Percentiles rank a stretch among this genome's conserved stretches.
These are phyloP conservation scores for Ambrosiella xylebori DNA, from an alignment of 2,329 filamentous ascomycete species.

Conservation along the genomic window DNA sequence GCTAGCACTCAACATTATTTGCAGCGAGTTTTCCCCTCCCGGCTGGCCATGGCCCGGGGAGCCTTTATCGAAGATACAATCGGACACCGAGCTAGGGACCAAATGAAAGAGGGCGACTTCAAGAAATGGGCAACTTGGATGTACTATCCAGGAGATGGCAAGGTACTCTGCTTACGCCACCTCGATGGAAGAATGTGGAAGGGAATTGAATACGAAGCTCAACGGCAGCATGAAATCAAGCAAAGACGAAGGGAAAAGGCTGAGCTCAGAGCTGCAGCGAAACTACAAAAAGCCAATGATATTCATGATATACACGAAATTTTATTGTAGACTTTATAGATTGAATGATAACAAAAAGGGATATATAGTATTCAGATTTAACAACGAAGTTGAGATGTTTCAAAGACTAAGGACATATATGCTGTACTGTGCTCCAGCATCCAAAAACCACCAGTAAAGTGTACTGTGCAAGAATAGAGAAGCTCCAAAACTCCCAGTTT, in stretches of 20 bases:
- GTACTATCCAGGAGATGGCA: constrained; percentile 33
- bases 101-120: constrained; percentile 38
- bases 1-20: constrained; percentile 33
- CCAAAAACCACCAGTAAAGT: background rate
- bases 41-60: constrained; percentile 32
- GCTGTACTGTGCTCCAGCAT: constrained; percentile 1
- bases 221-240: background rate
- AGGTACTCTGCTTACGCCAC: constrained; percentile 29
- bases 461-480: background rate
- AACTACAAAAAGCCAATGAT: background rate
- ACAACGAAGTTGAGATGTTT: background rate
- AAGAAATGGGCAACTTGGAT: constrained; percentile 37
- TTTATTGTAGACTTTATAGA: background rate
- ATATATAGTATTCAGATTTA: background rate
- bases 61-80: constrained; percentile 40
- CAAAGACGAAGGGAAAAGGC: constrained; percentile 4
- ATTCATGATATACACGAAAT: background rate
- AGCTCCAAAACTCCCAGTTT: too few relatives aligned
- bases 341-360: background rate
- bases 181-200: constrained; percentile 34
- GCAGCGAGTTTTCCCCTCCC: constrained; percentile 29
- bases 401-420: background rate
- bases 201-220: constrained; percentile 17
- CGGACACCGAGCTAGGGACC: constrained; percentile 34
- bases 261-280: background rate